These are phyloP conservation scores for Sambucus nigra DNA, from an alignment of 129 eudicot species.

Conservation along the genomic window DNA sequence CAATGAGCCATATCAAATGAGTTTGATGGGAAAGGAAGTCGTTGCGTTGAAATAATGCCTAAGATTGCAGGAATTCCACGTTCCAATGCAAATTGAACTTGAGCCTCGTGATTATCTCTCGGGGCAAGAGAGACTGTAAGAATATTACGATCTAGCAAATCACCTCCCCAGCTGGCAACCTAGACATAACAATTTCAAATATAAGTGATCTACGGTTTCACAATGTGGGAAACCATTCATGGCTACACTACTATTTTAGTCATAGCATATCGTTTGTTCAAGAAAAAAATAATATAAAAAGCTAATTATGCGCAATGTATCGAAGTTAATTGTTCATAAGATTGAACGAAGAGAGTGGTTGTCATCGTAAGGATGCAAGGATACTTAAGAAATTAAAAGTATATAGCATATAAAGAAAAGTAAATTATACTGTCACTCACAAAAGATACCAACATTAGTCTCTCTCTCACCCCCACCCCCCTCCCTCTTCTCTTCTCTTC, in stretches of 20 bases:
- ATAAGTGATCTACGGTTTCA: neutral
- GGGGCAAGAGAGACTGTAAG: constrained; percentile 94
- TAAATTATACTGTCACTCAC: neutral
- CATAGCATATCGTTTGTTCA: no score
- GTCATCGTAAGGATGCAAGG: no score
- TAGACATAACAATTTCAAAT: constrained; percentile 16
- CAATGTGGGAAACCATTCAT: neutral
- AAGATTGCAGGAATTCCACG: constrained; percentile 98
- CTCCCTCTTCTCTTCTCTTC: no score
- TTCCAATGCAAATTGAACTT: constrained; percentile 93
- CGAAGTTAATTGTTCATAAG: no score
- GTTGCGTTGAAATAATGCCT: constrained; percentile 88
- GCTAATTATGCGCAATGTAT: no score
- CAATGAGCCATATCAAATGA: constrained; percentile 99
- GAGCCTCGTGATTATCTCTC: constrained; percentile 97
- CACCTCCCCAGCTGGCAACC: constrained; percentile 99
- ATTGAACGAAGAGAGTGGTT: no score
- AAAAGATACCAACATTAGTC: no score
- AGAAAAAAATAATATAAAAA: no score
- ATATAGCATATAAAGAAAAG: neutral
- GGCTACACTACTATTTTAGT: no score
- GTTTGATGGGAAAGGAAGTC: constrained; percentile 97
- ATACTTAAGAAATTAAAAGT: no score
- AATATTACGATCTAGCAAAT: constrained; percentile 83
- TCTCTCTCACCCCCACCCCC: no score